A percentile compares a stretch with the other conserved stretches of the same genome.
Conservation (phyloP, 2,329 filamentous ascomycete genomes). For the Penicillium expansum region DNA sequence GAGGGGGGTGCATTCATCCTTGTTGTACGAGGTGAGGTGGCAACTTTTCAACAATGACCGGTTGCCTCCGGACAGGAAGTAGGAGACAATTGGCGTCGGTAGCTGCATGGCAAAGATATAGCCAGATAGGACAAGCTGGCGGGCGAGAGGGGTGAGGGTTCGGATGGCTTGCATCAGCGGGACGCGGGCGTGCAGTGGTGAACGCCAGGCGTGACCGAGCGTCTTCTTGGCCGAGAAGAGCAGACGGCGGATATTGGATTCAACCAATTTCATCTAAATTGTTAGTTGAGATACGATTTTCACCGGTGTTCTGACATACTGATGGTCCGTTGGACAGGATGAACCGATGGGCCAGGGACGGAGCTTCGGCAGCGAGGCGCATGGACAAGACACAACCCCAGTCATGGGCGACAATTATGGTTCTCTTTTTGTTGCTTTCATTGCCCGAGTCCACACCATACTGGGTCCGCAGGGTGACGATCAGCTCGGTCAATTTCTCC, state of each 20-base stretch:
- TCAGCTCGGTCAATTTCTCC: slow-evolving; percentile 54
- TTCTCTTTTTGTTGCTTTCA: slow-evolving; percentile 40
- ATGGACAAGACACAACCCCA: slow-evolving; percentile 55
- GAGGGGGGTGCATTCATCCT: slow-evolving; percentile 29
- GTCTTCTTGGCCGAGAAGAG: slow-evolving; percentile 49
- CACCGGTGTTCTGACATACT: slow-evolving; percentile 39
- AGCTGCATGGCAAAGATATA: slow-evolving; percentile 57
- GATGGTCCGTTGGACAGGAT: slow-evolving; percentile 54
- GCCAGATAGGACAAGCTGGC: slow-evolving; percentile 50
- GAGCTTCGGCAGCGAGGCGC: slow-evolving; percentile 58
- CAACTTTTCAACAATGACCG: slow-evolving; percentile 47
- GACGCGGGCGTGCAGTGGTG: slow-evolving; percentile 45
- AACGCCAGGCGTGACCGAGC: slow-evolving; percentile 47
- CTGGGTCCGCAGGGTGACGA: slow-evolving; percentile 49
- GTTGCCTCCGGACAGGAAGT: slow-evolving; percentile 50
- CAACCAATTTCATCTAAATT: slow-evolving; percentile 41
- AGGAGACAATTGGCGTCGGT: slow-evolving; percentile 45
- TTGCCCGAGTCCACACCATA: slow-evolving; percentile 41
- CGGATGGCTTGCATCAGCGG: slow-evolving; percentile 46
- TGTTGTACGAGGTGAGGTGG: slow-evolving; percentile 42
- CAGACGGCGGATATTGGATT: slow-evolving; percentile 44
- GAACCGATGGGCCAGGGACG: slow-evolving; percentile 55
- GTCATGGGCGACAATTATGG: slow-evolving; percentile 54
- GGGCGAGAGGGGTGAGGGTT: slow-evolving; percentile 48
- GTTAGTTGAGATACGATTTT: background rate